Conservation (phyloP, 345 rosid species). For the Pseudoturritis turrita region DNA sequence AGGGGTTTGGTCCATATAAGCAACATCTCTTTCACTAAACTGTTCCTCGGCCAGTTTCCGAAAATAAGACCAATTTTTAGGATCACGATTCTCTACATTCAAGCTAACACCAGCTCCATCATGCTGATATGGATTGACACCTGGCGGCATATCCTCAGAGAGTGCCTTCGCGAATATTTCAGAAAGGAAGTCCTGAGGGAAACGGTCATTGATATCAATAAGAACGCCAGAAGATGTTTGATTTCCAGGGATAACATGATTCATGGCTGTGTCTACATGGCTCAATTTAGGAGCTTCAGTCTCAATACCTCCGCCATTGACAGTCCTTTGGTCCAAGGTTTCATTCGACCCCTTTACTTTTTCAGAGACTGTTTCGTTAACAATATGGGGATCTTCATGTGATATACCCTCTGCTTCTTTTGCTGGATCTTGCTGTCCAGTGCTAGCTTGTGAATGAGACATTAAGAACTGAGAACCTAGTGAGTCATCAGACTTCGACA, state of each 20-base stretch:
- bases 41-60: slow-evolving; percentile 78
- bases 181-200: slow-evolving; percentile 78
- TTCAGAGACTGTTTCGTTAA: slow-evolving; percentile 29
- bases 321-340: slow-evolving; percentile 12
- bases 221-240: slow-evolving; percentile 39
- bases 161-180: slow-evolving; percentile 68
- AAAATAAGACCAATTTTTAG: slow-evolving; percentile 90
- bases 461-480: slow-evolving; percentile 77
- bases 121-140: slow-evolving; percentile 40
- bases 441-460: slow-evolving; percentile 53
- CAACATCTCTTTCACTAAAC: slow-evolving; percentile 48
- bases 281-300: slow-evolving; percentile 15
- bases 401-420: slow-evolving; percentile 46
- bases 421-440: slow-evolving; percentile 47
- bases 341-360: slow-evolving; percentile 4
- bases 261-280: slow-evolving; percentile 10
- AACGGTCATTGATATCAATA: slow-evolving; percentile 82
- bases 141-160: slow-evolving; percentile 41
- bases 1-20: slow-evolving; percentile 61
- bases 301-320: slow-evolving; percentile 21
- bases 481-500: slow-evolving; percentile 85
- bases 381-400: slow-evolving; percentile 32
- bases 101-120: slow-evolving; percentile 76
- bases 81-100: slow-evolving; percentile 80
- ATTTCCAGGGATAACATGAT: slow-evolving; percentile 18